These are phyloP conservation scores for Halophytophthora polymorphica DNA, from an alignment of 352 stramenopile genomes.

Conservation along the genomic window DNA sequence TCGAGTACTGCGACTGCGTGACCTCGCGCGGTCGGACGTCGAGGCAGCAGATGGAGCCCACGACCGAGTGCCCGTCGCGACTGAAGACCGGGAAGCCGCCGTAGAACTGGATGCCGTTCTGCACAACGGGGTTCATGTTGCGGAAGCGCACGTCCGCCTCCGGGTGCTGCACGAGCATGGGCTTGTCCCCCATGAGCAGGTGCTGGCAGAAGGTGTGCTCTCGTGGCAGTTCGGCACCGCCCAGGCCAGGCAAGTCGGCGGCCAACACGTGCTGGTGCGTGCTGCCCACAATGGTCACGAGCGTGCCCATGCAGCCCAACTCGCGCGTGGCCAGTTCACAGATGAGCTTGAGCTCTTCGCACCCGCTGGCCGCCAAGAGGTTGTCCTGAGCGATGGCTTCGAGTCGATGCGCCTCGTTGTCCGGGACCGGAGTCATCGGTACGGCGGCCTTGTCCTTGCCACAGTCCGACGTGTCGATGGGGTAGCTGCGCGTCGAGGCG, in stretches of 20 bases:
- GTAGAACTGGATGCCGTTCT: constrained; percentile 45
- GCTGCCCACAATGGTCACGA: constrained; percentile 43
- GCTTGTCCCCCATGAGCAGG: constrained; percentile 42
- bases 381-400: constrained; percentile 29
- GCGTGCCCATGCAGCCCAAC: constrained; percentile 29
- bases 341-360: constrained; percentile 30
- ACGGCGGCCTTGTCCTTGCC: constrained; percentile 6
- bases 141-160: constrained; percentile 55
- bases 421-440: constrained; percentile 21
- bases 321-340: constrained; percentile 38
- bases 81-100: constrained; percentile 43
- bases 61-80: constrained; percentile 12
- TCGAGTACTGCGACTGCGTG: constrained; percentile 33
- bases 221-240: constrained; percentile 22
- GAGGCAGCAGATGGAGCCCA: constrained; percentile 27
- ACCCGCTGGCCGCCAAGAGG: constrained; percentile 17
- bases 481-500: constrained; percentile 26
- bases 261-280: constrained; percentile 33
- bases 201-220: constrained; percentile 48
- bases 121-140: constrained; percentile 23
- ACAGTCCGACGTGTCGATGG: constrained; percentile 15
- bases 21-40: constrained; percentile 17
- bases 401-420: constrained; percentile 32
- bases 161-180: constrained; percentile 46
- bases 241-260: constrained; percentile 24